Percentiles rank a stretch among this genome's conserved stretches.
Evolutionary conservation across 148 eudicot species (phyloP).

Genomic region (Fagopyrum tataricum): DNA sequence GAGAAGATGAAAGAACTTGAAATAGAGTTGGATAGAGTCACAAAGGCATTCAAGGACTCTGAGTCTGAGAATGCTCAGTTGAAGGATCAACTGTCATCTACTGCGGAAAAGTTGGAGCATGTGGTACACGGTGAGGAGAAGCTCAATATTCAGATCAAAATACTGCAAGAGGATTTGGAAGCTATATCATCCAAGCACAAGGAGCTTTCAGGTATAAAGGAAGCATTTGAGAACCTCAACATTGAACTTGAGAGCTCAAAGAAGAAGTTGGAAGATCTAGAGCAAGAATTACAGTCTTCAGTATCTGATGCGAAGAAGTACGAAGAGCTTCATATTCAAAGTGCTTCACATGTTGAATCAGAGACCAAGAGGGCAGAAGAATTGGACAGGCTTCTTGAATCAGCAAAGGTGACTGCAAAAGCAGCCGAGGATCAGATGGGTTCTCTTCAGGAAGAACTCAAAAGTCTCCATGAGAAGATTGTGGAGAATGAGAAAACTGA

Average conservation of each 20-base stretch:
- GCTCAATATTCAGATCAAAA: conserved; percentile 43
- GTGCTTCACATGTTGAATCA: conserved; percentile 48
- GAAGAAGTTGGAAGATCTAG: conserved; percentile 62
- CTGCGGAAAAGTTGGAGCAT: conserved; percentile 43
- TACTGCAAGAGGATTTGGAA: conserved; percentile 59
- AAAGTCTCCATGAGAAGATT: conserved; percentile 40
- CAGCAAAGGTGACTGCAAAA: conserved; percentile 39
- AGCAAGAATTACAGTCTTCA: conserved; percentile 46
- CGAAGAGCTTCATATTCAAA: conserved; percentile 53
- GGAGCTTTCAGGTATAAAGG: conserved; percentile 60
- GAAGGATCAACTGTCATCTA: conserved; percentile 37
- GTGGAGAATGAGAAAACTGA: conserved; percentile 52
- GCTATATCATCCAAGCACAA: conserved; percentile 57
- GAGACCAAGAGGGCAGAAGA: conserved; percentile 48
- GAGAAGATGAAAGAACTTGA: conserved; percentile 73
- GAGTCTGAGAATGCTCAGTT: conserved; percentile 58
- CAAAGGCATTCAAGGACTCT: conserved; percentile 40
- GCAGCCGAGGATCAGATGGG: conserved; percentile 51
- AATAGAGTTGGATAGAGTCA: conserved; percentile 50
- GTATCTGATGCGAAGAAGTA: conserved; percentile 41
- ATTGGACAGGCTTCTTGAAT: conserved; percentile 43
- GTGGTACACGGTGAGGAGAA: conserved; percentile 45
- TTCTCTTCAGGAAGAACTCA: conserved; percentile 40
- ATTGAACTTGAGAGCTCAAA: conserved; percentile 70
- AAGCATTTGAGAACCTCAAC: conserved; percentile 53